phyloP scores from a whole-genome alignment of 2,329 filamentous ascomycete genomes.

The Pseudogymnoascus sp. region DNA sequence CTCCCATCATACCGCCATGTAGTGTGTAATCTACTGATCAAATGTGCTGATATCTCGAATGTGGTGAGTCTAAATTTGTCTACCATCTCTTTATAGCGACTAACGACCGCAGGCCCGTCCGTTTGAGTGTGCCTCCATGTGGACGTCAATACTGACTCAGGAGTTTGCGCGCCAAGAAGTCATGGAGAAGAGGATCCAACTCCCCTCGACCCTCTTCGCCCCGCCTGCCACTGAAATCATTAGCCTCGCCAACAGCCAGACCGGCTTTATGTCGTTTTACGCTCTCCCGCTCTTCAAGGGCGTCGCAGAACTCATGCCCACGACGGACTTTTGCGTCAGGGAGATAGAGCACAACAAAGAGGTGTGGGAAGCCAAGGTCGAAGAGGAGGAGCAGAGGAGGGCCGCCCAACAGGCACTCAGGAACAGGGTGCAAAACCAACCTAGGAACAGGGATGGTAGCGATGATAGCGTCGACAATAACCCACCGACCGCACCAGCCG shows the following conservation, averaged over 20 bases:
- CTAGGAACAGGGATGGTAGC: conserved; percentile 29
- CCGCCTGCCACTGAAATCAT: conserved; percentile 74
- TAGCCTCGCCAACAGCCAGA: conserved; percentile 78
- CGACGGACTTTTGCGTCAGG: conserved; percentile 73
- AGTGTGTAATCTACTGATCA: conserved; percentile 86
- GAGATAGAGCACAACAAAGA: conserved; percentile 71
- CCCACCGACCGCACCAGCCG: conserved; percentile 12
- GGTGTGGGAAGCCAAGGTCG: conserved; percentile 62
- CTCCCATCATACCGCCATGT: conserved; percentile 70
- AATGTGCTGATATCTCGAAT: conserved; percentile 98
- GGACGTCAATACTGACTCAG: conserved; percentile 90
- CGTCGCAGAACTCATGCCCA: conserved; percentile 76
- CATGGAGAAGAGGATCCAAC: conserved; percentile 83
- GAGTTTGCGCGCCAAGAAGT: conserved; percentile 89
- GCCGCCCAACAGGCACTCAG: no score
- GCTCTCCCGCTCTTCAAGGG: conserved; percentile 86
- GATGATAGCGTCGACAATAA: conserved; percentile 29
- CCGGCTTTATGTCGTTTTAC: conserved; percentile 95
- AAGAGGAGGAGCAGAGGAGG: conserved; percentile 59
- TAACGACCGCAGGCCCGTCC: conserved; percentile 59
- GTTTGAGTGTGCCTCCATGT: conserved; percentile 72
- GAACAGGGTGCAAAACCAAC: conserved; percentile 12
- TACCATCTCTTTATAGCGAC: not conserved
- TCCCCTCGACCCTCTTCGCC: conserved; percentile 79
- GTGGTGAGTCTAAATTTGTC: conserved; percentile 55